Base-by-base conservation (phyloP, 202 grass and related monocot genomes). In the Brachypodium distachyon region DNA sequence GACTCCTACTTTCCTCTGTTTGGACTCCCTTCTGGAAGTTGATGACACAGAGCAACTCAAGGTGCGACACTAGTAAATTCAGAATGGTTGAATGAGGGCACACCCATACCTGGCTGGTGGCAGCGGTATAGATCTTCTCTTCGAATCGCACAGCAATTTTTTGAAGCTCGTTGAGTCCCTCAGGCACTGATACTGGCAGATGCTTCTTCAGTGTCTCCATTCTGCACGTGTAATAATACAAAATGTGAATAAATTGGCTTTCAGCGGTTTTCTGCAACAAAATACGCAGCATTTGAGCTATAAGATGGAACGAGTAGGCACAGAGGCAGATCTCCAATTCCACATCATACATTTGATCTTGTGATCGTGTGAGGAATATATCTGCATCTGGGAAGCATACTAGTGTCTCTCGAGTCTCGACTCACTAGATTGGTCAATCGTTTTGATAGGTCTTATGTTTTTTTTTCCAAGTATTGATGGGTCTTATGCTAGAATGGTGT, bases 121-220 rank as follows among this genome's bases (percentile, higher is more conserved):
- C 93, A 44, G 80, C 83, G 56, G 77, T 82, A 60, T 90, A 97
- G 12, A 96, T 92, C 72, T 90, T 87, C 81, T 96, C 92, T 81
- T 96, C 92, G 44, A 92, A 96, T 27, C 78, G 77, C 14, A 85
- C 81, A 11, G 89, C 92, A 55, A 96, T 87, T 49, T 89, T 92
- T 9, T 87, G 57, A 72, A 96, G 92, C 67, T 92, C 87, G 52
- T 40, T 92, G 22, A 96, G 66, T 4, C 84, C 93, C 53, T 96
- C 93, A 23, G 87, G 93, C 28, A 78, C 84, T 12, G 86, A 83
- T 53, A 96, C 62, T 28, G 87, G 84, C 43, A 88, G 62, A 41
- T 92, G 89, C 71, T 86, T 96, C 89, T 90, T 92, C 22, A 96
- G 88, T 63, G 86, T 96, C 9, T 92, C 89, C 89, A 92, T 90